Conservation (phyloP, 495 filamentous ascomycete species). For the Annulohypoxylon stygium region DNA sequence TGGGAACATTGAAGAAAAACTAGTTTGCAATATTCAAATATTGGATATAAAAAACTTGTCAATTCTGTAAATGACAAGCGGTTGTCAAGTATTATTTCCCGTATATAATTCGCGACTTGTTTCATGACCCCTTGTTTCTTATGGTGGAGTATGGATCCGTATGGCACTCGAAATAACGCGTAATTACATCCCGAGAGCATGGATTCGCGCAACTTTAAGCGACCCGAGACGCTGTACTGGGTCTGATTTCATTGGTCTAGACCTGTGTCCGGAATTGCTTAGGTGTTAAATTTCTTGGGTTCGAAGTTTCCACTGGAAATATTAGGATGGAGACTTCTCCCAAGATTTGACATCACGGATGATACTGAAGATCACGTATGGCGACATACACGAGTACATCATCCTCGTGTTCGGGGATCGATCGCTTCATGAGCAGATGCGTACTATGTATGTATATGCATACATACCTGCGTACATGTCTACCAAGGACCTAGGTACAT, state of each 20-base stretch:
- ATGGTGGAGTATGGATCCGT: slow-evolving; percentile 15
- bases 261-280: slow-evolving; percentile 10
- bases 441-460: not conserved
- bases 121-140: slow-evolving; percentile 5
- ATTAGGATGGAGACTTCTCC: slow-evolving; percentile 13
- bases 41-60: not conserved
- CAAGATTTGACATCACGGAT: slow-evolving; percentile 20
- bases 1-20: too few relatives aligned
- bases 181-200: slow-evolving; percentile 30
- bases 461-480: too few relatives aligned
- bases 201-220: slow-evolving; percentile 31
- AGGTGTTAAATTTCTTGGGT: not conserved
- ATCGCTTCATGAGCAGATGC: not conserved
- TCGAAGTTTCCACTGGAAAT: slow-evolving; percentile 3
- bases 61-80: not conserved
- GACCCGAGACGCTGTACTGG: slow-evolving; percentile 46
- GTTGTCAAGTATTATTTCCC: too few relatives aligned
- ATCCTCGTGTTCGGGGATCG: slow-evolving; percentile 8
- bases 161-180: slow-evolving; percentile 14
- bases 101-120: not conserved
- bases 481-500: too few relatives aligned
- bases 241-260: slow-evolving; percentile 34
- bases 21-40: not conserved
- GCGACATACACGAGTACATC: slow-evolving; percentile 29
- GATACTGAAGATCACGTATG: slow-evolving; percentile 24